Conservation (phyloP, 768 basidiomycete genomes). For the Rubroboletus pulcherrimus region DNA sequence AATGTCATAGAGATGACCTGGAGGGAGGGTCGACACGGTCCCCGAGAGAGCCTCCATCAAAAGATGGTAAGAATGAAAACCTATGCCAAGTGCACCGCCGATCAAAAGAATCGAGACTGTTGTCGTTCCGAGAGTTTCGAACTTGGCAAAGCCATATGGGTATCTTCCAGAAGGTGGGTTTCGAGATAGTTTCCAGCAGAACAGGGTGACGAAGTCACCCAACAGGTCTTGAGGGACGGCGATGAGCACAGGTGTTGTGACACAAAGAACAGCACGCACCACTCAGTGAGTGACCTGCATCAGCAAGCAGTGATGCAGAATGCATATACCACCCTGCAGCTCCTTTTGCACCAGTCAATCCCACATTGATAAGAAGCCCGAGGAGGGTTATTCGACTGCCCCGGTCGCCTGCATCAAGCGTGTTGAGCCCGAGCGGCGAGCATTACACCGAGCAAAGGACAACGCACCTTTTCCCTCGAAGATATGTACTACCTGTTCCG, state of each 20-base stretch:
- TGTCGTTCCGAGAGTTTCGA: conserved; percentile 93
- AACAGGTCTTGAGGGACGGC: conserved; percentile 54
- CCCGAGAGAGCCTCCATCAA: conserved; percentile 70
- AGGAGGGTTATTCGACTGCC: conserved; percentile 83
- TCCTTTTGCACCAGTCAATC: conserved; percentile 80
- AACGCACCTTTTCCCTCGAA: conserved; percentile 60
- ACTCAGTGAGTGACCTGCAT: conserved; percentile 88
- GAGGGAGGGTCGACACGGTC: conserved; percentile 58
- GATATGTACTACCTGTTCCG: conserved; percentile 65
- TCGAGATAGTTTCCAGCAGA: conserved; percentile 83
- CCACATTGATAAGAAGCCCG: conserved; percentile 80
- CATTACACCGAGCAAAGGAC: background rate
- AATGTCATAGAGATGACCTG: conserved; percentile 62
- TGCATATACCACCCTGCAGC: conserved; percentile 87
- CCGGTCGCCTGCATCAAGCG: conserved; percentile 54
- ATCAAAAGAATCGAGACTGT: conserved; percentile 84
- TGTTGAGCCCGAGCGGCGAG: background rate
- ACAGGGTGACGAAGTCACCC: conserved; percentile 88
- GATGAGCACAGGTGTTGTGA: conserved; percentile 7
- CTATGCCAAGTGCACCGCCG: conserved; percentile 79
- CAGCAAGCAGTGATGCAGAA: conserved; percentile 86
- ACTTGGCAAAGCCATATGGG: conserved; percentile 90
- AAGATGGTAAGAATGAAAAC: conserved; percentile 86
- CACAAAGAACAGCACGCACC: conserved; percentile 46
- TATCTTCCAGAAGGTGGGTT: conserved; percentile 75